Evolutionary conservation across 805 yeast genomes (phyloP).

Genomic region (Barnettozyma sp.): DNA sequence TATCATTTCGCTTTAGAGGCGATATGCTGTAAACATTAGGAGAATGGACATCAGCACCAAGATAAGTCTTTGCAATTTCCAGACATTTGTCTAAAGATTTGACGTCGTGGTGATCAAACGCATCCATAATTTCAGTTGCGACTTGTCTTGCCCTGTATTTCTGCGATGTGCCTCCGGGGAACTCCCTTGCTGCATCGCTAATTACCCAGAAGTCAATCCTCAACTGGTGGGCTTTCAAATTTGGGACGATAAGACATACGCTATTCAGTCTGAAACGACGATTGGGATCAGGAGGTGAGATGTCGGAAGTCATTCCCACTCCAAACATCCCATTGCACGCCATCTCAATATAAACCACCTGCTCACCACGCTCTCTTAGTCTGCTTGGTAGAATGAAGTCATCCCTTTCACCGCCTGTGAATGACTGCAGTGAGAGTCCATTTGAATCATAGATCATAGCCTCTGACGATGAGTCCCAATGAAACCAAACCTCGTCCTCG

Average conservation of each 20-base stretch:
- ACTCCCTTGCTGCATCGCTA: slow-evolving; percentile 86
- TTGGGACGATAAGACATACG: slow-evolving; percentile 80
- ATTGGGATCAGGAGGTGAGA: slow-evolving; percentile 65
- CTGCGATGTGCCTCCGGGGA: slow-evolving; percentile 69
- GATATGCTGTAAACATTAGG: slow-evolving; percentile 49
- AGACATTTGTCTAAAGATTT: slow-evolving; percentile 56
- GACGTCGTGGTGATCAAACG: slow-evolving; percentile 67
- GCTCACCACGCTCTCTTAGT: slow-evolving; percentile 44
- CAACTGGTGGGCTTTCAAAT: slow-evolving; percentile 70
- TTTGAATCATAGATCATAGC: slow-evolving; percentile 65
- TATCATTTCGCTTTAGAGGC: slow-evolving; percentile 40
- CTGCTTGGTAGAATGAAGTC: slow-evolving; percentile 58
- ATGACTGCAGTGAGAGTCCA: slow-evolving; percentile 74
- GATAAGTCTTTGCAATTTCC: slow-evolving; percentile 49
- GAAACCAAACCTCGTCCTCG: slow-evolving; percentile 47
- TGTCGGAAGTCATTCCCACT: slow-evolving; percentile 51
- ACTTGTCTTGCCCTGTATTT: slow-evolving; percentile 74
- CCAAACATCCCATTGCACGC: slow-evolving; percentile 96
- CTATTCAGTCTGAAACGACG: slow-evolving; percentile 57
- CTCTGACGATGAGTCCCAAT: slow-evolving; percentile 85
- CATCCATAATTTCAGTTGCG: slow-evolving; percentile 77
- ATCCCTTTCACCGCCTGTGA: slow-evolving; percentile 77
- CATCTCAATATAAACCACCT: slow-evolving; percentile 74
- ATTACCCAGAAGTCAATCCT: slow-evolving; percentile 80
- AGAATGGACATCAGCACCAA: slow-evolving; percentile 63